Evolutionary conservation across 2,329 filamentous ascomycete genomes (phyloP), one percentile per base, ranked within the genome.

Genomic region (Diaporthe vaccinii): DNA sequence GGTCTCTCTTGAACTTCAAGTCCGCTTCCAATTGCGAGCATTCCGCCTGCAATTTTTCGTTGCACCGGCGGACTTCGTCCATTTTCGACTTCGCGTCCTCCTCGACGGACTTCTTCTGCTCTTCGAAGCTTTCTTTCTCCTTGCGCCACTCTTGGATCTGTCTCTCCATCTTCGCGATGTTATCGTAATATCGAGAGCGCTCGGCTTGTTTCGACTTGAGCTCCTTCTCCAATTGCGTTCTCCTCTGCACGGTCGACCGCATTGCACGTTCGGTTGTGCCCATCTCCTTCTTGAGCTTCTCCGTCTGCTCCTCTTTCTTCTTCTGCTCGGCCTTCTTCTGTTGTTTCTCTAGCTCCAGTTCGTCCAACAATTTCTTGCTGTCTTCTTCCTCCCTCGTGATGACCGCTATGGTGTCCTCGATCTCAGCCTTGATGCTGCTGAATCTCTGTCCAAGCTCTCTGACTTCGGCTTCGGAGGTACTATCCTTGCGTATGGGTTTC

Each of bases 241-340:
- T 94, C 76, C 94, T 93, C 77, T 93, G 94, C 81, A 97, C 93
- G 1, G 94, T 93, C 6, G 92, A 90, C 65, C 95, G 92, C 86
- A 97, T 98, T 78, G 94, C 89, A 72, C 95, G 92, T 82, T 97
- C 95, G 8, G 96, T 91, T 61, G 91, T 91, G 71, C 94, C 93
- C 72, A 97, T 92, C 81, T 96, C 93, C 77, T 93, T 93, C 80
- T 94, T 95, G 72, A 98, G 85, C 81, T 95, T 95, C 59, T 94
- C 92, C 67, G 95, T 98, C 69, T 93, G 94, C 80, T 97, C 95
- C 78, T 98, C 96, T 83, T 97, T 98, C 81, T 98, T 95, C 82
- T 94, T 97, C 72, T 97, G 88, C 28, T 92, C 89, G 77, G 93
- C 92, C 80, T 90, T 93, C 82, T 98, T 92, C 69, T 93, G 90